Conservation (phyloP, 768 basidiomycete genomes). For the Lactarius quietus region DNA sequence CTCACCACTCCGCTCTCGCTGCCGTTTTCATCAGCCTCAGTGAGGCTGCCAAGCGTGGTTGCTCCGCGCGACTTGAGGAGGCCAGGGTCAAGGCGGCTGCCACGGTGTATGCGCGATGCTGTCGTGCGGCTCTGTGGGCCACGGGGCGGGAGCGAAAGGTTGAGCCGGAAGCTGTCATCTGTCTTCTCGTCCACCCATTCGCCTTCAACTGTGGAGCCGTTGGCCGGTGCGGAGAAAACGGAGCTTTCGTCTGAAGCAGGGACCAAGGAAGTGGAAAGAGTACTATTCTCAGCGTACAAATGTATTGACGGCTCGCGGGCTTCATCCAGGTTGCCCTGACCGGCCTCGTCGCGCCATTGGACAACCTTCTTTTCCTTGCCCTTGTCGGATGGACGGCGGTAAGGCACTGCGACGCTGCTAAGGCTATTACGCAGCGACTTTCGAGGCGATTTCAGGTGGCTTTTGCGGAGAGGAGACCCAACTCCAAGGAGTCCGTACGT, state of each 20-base stretch:
- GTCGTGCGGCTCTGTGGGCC: slow-evolving; percentile 19
- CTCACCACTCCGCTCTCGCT: slow-evolving; percentile 31
- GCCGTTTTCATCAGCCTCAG: slow-evolving; percentile 65
- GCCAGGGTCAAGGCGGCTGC: slow-evolving; percentile 62
- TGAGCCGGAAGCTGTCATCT: slow-evolving; percentile 67
- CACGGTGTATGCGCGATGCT: slow-evolving; percentile 36
- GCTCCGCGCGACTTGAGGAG: slow-evolving; percentile 57
- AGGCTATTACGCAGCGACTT: slow-evolving; percentile 40
- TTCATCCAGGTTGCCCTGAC: slow-evolving; percentile 78
- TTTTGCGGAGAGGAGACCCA: slow-evolving; percentile 43
- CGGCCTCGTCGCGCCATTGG: slow-evolving; percentile 84
- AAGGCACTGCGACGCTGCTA: slow-evolving; percentile 45
- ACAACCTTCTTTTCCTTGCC: slow-evolving; percentile 63
- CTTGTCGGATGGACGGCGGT: slow-evolving; percentile 61
- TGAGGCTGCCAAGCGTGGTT: slow-evolving; percentile 56
- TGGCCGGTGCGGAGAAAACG: slow-evolving; percentile 38
- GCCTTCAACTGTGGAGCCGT: slow-evolving; percentile 55
- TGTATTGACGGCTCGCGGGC: slow-evolving; percentile 35
- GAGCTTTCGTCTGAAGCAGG: slow-evolving; percentile 39
- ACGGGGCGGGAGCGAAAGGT: slow-evolving; percentile 38
- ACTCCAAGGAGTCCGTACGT: slow-evolving; percentile 38
- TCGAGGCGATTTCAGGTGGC: slow-evolving; percentile 36
- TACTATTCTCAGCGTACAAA: slow-evolving; percentile 25
- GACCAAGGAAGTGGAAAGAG: slow-evolving; percentile 31
- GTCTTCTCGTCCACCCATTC: slow-evolving; percentile 91